phyloP scores from a whole-genome alignment of 1,284 basidiomycete species.

The Erythrobasidium hasegawianum region DNA sequence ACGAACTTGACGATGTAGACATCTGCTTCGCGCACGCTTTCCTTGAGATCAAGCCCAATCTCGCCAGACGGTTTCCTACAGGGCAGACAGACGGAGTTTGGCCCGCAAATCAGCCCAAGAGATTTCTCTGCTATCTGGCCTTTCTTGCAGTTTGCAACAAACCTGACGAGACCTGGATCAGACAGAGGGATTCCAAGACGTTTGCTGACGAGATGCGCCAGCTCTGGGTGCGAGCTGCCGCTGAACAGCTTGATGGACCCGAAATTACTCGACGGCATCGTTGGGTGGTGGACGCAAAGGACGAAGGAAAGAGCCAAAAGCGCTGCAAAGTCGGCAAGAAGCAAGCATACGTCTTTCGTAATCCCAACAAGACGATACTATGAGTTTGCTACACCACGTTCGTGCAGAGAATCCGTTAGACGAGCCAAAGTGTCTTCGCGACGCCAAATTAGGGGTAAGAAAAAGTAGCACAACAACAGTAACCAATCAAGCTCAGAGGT shows the following conservation, averaged over 20 bases:
- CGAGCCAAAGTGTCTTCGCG: no score
- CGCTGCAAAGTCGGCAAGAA: no score
- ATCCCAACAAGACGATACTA: no score
- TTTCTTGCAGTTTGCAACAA: not conserved
- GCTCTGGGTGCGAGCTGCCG: conserved; percentile 76
- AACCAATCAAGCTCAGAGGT: not conserved
- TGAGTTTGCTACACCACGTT: no score
- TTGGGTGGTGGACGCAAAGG: not conserved
- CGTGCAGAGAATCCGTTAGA: no score
- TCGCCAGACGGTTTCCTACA: conserved; percentile 77
- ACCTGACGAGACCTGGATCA: conserved; percentile 21
- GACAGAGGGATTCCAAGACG: conserved; percentile 77
- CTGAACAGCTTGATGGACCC: conserved; percentile 77
- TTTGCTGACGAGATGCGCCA: conserved; percentile 89
- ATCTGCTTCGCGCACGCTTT: conserved; percentile 96
- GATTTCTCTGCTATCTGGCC: not conserved
- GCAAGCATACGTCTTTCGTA: no score
- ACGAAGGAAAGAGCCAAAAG: no score
- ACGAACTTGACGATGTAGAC: conserved; percentile 89
- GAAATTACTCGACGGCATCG: conserved; percentile 33
- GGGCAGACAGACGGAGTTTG: conserved; percentile 12
- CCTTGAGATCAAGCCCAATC: conserved; percentile 58
- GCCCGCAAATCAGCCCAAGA: conserved; percentile 78
- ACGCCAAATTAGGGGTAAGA: no score
- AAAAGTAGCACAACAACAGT: not conserved